Percentiles rank a stretch among this genome's conserved stretches.
phyloP scores from a whole-genome alignment of 495 filamentous ascomycete species.

The Choiromyces venosus region DNA sequence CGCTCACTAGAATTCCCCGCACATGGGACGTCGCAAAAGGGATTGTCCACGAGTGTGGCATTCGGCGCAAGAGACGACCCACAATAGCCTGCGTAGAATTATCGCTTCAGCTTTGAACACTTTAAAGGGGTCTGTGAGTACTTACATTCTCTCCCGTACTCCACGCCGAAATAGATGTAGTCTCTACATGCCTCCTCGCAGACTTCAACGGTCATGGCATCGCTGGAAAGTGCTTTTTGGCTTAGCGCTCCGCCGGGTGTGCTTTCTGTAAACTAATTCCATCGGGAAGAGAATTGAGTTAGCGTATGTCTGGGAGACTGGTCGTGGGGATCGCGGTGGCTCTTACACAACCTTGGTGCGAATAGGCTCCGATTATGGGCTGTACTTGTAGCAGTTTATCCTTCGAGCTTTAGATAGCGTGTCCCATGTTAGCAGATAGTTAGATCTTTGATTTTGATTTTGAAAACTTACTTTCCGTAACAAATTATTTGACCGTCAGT shows the following conservation, averaged over 20 bases:
- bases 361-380: slow-evolving; percentile 5
- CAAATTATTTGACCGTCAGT: slow-evolving; percentile 43
- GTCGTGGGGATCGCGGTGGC: slow-evolving; percentile 2
- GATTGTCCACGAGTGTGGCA: background rate
- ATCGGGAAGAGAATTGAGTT: too few relatives aligned
- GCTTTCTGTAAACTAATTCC: slow-evolving; percentile 14
- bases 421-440: too few relatives aligned
- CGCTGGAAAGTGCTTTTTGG: slow-evolving; percentile 6
- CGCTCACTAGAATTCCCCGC: background rate
- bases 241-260: slow-evolving; percentile 7
- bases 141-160: slow-evolving; percentile 15
- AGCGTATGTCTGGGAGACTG: too few relatives aligned
- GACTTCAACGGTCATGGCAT: slow-evolving; percentile 2
- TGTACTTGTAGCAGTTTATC: slow-evolving; percentile 9
- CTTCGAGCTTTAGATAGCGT: slow-evolving; percentile 2
- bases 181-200: slow-evolving; percentile 9
- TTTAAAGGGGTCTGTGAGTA: background rate
- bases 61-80: slow-evolving; percentile 8
- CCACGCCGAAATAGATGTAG: slow-evolving; percentile 8
- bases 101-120: too few relatives aligned
- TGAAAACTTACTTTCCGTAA: slow-evolving; percentile 6
- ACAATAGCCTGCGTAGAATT: slow-evolving; percentile 21
- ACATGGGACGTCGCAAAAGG: slow-evolving; percentile 6
- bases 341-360: slow-evolving; percentile 11
- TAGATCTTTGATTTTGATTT: too few relatives aligned